Conservation (phyloP, 2,329 filamentous ascomycete species). For the Ceratocystis cacaofunesta region DNA sequence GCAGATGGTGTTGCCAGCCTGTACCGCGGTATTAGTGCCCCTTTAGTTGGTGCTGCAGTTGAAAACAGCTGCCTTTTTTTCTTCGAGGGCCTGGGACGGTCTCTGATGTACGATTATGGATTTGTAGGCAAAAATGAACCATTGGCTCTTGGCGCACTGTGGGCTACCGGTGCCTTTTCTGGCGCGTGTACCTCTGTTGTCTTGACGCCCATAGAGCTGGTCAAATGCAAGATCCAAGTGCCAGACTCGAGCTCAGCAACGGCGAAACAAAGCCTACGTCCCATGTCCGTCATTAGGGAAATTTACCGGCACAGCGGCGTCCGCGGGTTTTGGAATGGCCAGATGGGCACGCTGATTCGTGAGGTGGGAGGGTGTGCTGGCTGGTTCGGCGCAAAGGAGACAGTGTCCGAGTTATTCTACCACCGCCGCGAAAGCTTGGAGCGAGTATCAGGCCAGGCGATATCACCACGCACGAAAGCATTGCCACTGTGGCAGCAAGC, state of each 20-base stretch:
- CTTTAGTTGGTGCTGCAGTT: slow-evolving; percentile 75
- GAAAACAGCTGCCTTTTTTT: slow-evolving; percentile 90
- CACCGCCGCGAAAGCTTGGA: slow-evolving; percentile 35
- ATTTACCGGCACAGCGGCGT: slow-evolving; percentile 74
- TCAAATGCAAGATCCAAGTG: slow-evolving; percentile 97
- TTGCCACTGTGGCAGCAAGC: slow-evolving; percentile 79
- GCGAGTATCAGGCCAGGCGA: slow-evolving; percentile 29
- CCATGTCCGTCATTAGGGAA: slow-evolving; percentile 57
- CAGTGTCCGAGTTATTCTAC: slow-evolving; percentile 56
- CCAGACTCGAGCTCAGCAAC: slow-evolving; percentile 25
- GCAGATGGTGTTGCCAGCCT: slow-evolving; percentile 67
- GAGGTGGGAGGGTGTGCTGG: slow-evolving; percentile 87
- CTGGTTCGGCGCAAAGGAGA: slow-evolving; percentile 90
- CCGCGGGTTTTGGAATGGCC: slow-evolving; percentile 84
- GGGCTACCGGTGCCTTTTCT: slow-evolving; percentile 69
- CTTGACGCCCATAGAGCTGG: slow-evolving; percentile 86
- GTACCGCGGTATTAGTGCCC: slow-evolving; percentile 86
- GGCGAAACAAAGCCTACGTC: slow-evolving; percentile 36
- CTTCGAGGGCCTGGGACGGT: slow-evolving; percentile 64
- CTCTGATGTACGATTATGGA: slow-evolving; percentile 42
- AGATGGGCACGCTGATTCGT: slow-evolving; percentile 81
- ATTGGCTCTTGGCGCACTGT: slow-evolving; percentile 60
- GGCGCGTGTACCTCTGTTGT: slow-evolving; percentile 82
- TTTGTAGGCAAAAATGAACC: slow-evolving; percentile 37
- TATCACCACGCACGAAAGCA: slow-evolving; percentile 43